A percentile compares a stretch with the other conserved stretches of the same genome.
Evolutionary conservation across 2,329 filamentous ascomycete species (phyloP).

Genomic region (Stachybotrys chartarum): DNA sequence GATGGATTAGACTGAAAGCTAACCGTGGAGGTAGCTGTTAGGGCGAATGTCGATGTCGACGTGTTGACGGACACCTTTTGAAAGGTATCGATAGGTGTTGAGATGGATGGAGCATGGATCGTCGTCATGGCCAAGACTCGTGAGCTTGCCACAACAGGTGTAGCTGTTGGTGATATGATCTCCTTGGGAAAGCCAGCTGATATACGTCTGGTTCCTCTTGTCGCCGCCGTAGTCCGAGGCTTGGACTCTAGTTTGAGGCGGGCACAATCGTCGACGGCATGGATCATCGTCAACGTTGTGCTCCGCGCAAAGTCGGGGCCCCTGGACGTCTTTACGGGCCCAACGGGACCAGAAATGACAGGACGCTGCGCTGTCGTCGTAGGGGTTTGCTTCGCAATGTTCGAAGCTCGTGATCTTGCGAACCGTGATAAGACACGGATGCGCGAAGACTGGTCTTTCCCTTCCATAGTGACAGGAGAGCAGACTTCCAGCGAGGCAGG

Average conservation of each 20-base stretch:
- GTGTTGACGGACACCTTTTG: constrained; percentile 9
- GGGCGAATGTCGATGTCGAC: constrained; percentile 5
- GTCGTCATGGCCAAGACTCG: constrained; percentile 15
- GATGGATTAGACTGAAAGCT: constrained; percentile 6
- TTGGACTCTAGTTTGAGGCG: constrained; percentile 1
- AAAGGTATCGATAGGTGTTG: constrained; percentile 7
- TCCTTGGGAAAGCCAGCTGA: constrained; percentile 20
- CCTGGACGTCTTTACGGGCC: constrained; percentile 28
- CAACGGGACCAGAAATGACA: constrained; percentile 27
- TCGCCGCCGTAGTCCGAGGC: background rate
- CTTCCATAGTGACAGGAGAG: background rate
- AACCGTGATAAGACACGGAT: background rate
- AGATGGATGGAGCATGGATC: constrained; percentile 4
- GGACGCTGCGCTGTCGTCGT: constrained; percentile 10
- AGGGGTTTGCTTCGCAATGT: background rate
- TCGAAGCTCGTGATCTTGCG: background rate
- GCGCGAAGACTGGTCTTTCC: background rate
- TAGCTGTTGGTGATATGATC: constrained; percentile 14
- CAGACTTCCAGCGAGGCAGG: background rate
- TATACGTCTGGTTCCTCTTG: constrained; percentile 13
- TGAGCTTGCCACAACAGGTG: constrained; percentile 21
- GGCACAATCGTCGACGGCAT: constrained; percentile 26
- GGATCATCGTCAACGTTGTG: constrained; percentile 24
- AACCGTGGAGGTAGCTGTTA: constrained; percentile 8
- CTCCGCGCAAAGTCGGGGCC: constrained; percentile 27